These are phyloP conservation scores for Ceratobasidium theobromae DNA, from an alignment of 1,284 basidiomycete species.

Conservation along the genomic window DNA sequence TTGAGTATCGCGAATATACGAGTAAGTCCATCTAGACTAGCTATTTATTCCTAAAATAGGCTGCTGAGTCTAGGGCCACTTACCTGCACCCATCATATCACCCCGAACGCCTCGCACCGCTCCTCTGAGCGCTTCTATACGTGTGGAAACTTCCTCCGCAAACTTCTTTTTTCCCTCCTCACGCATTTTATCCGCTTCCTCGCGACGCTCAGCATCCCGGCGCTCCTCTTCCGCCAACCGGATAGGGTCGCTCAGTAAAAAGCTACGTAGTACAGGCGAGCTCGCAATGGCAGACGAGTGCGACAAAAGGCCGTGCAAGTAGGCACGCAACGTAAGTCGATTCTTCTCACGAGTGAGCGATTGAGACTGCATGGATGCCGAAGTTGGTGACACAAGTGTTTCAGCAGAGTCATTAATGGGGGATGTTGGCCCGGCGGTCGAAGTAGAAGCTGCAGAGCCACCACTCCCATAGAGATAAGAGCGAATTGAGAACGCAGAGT, in stretches of 20 bases:
- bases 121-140: constrained; percentile 85
- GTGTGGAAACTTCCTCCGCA: constrained; percentile 78
- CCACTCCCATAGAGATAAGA: constrained; percentile 43
- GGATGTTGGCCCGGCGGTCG: constrained; percentile 41
- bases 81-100: constrained; percentile 83
- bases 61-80: constrained; percentile 6
- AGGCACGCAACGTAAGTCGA: constrained; percentile 89
- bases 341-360: constrained; percentile 88
- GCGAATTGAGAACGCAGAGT: constrained; percentile 39
- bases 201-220: constrained; percentile 75
- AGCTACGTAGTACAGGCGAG: constrained; percentile 82
- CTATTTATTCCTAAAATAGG: constrained; percentile 22
- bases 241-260: constrained; percentile 80
- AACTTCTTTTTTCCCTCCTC: constrained; percentile 88
- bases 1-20: constrained; percentile 88
- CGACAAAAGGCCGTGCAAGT: constrained; percentile 79
- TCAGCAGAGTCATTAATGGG: constrained; percentile 36
- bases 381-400: constrained; percentile 32
- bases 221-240: constrained; percentile 71
- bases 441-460: constrained; percentile 42
- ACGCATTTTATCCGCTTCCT: constrained; percentile 87
- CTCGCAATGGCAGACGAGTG: constrained; percentile 71
- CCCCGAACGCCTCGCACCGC: constrained; percentile 88
- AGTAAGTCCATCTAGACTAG: constrained; percentile 73
- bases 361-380: constrained; percentile 27